phyloP scores from a whole-genome alignment of 176 grass and related monocot species.

The Aegilops speltoides region DNA sequence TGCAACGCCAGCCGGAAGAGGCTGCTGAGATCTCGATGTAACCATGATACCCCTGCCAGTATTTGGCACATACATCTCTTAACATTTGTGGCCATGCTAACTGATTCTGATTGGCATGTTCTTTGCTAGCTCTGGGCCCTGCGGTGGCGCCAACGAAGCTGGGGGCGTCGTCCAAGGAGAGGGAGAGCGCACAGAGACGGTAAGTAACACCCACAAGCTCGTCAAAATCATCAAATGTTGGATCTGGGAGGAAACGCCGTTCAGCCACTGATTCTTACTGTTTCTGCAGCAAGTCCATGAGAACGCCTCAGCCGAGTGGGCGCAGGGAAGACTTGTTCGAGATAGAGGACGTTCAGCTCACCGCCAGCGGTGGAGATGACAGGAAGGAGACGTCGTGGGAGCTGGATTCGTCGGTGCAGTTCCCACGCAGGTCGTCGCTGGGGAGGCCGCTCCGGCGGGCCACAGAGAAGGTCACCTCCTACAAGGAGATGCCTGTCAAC shows the following conservation, averaged over 20 bases:
- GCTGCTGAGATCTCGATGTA: constrained; percentile 49
- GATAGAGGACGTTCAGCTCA: constrained; percentile 48
- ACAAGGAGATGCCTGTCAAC: constrained; percentile 62
- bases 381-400: background rate
- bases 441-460: constrained; percentile 64
- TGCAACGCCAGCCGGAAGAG: constrained; percentile 51
- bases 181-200: constrained; percentile 36
- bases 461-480: constrained; percentile 40
- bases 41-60: background rate
- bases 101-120: background rate
- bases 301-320: constrained; percentile 21
- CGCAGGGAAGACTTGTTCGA: constrained; percentile 47
- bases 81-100: background rate
- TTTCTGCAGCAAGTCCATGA: constrained; percentile 50
- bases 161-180: constrained; percentile 16
- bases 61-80: background rate
- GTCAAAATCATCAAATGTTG: background rate
- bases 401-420: constrained; percentile 4
- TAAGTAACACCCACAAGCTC: constrained; percentile 15
- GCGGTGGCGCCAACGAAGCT: background rate
- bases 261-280: background rate
- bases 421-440: constrained; percentile 47
- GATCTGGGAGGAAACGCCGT: background rate
- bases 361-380: constrained; percentile 16
- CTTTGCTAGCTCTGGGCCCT: constrained; percentile 55